phyloP scores from a whole-genome alignment of 352 stramenopile species.

The Phytophthora citrophthora region DNA sequence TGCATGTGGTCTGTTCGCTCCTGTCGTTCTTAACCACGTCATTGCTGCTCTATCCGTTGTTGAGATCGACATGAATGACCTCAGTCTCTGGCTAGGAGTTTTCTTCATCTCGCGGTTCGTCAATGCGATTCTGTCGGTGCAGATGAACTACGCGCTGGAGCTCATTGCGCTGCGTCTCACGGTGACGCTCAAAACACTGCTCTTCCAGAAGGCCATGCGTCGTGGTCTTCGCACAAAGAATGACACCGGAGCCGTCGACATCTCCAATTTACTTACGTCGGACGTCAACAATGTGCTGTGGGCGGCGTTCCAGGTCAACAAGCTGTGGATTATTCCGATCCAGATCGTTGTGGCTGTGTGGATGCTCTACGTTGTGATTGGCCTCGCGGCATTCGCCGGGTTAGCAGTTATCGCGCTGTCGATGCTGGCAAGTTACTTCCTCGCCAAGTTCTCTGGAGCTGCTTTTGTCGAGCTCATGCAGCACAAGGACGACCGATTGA shows the following conservation, averaged over 20 bases:
- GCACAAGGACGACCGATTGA: slow-evolving; percentile 89
- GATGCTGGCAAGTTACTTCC: slow-evolving; percentile 49
- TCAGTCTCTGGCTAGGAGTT: slow-evolving; percentile 40
- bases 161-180: slow-evolving; percentile 40
- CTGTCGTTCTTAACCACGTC: slow-evolving; percentile 50
- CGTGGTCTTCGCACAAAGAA: slow-evolving; percentile 19
- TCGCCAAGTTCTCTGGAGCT: slow-evolving; percentile 53
- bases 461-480: slow-evolving; percentile 85
- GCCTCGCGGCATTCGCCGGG: slow-evolving; percentile 48
- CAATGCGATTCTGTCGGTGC: slow-evolving; percentile 30
- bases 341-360: slow-evolving; percentile 41
- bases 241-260: slow-evolving; percentile 50
- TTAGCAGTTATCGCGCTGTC: slow-evolving; percentile 35
- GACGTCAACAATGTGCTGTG: slow-evolving; percentile 78
- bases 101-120: slow-evolving; percentile 48
- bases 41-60: slow-evolving; percentile 34
- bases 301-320: slow-evolving; percentile 49
- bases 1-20: slow-evolving; percentile 42
- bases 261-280: slow-evolving; percentile 93
- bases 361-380: slow-evolving; percentile 53
- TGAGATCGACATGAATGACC: slow-evolving; percentile 30
- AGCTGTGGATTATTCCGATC: slow-evolving; percentile 52
- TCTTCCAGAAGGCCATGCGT: slow-evolving; percentile 51
- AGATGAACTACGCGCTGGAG: slow-evolving; percentile 38
- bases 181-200: slow-evolving; percentile 43